A percentile compares a stretch with the other conserved stretches of the same genome.
Evolutionary conservation across 139 green algal genomes (phyloP).

Genomic region (Tetradesmus obliquus): DNA sequence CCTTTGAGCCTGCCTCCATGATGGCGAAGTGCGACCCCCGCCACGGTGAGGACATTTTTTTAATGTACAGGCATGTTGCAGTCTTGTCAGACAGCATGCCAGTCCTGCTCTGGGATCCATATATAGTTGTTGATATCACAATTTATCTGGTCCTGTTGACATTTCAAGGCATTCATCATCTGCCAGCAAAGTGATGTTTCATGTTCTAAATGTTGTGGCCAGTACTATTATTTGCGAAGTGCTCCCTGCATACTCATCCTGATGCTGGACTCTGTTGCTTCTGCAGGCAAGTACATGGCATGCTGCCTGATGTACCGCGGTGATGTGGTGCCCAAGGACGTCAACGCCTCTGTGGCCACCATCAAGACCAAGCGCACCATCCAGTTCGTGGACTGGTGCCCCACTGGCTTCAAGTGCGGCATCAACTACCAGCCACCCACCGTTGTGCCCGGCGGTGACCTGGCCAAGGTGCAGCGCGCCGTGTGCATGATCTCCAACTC

Average conservation of each 20-base stretch:
- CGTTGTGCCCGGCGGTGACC: slow-evolving; percentile 96
- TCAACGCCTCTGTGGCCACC: slow-evolving; percentile 96
- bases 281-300: slow-evolving; percentile 95
- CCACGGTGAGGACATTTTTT: slow-evolving; percentile 78
- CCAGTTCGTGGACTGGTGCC: slow-evolving; percentile 99
- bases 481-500: slow-evolving; percentile 99
- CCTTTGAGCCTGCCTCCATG: slow-evolving; percentile 96
- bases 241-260: background rate
- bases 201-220: background rate
- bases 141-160: background rate
- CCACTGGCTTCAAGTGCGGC: slow-evolving; percentile 99
- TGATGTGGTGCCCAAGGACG: slow-evolving; percentile 99
- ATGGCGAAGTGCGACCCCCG: slow-evolving; percentile 99
- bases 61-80: background rate
- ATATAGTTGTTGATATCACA: background rate
- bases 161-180: background rate
- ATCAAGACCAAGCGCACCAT: slow-evolving; percentile 99
- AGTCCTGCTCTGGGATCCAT: background rate
- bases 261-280: background rate
- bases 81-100: background rate
- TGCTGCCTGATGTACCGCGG: slow-evolving; percentile 99
- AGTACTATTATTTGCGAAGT: background rate
- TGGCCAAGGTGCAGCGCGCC: slow-evolving; percentile 99
- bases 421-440: slow-evolving; percentile 99
- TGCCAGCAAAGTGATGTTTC: background rate